phyloP scores from a whole-genome alignment of 495 filamentous ascomycete species.

The Penicillium arizonense region DNA sequence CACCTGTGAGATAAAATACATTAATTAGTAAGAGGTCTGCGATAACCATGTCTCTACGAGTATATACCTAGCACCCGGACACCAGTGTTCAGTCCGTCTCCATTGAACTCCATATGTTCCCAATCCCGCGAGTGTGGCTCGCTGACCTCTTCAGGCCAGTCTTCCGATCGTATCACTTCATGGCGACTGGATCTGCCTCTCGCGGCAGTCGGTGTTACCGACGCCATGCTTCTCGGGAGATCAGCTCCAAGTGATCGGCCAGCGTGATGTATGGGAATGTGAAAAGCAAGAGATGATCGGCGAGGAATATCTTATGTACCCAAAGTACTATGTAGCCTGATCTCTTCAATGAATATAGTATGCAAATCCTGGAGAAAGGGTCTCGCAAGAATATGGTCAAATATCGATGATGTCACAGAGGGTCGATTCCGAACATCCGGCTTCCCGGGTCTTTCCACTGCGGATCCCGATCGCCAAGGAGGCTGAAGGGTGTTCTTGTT shows the following conservation, averaged over 20 bases:
- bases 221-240: slow-evolving; percentile 18
- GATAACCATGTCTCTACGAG: neutral
- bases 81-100: slow-evolving; percentile 25
- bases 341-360: neutral
- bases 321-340: neutral
- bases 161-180: slow-evolving; percentile 8
- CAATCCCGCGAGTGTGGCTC: neutral
- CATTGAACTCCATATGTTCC: slow-evolving; percentile 10
- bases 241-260: slow-evolving; percentile 3
- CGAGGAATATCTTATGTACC: neutral
- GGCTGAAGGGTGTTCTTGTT: too few species aligned
- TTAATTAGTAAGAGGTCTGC: neutral
- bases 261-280: neutral
- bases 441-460: slow-evolving; percentile 4
- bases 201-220: slow-evolving; percentile 5
- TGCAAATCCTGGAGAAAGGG: neutral
- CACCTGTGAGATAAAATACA: slow-evolving; percentile 9
- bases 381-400: neutral
- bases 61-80: slow-evolving; percentile 22
- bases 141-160: slow-evolving; percentile 14
- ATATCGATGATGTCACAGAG: slow-evolving; percentile 4
- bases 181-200: neutral
- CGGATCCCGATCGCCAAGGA: neutral
- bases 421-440: neutral
- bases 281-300: neutral